Base-by-base conservation (phyloP, 2,329 filamentous ascomycete species). In the Fusarium protoensiforme region DNA sequence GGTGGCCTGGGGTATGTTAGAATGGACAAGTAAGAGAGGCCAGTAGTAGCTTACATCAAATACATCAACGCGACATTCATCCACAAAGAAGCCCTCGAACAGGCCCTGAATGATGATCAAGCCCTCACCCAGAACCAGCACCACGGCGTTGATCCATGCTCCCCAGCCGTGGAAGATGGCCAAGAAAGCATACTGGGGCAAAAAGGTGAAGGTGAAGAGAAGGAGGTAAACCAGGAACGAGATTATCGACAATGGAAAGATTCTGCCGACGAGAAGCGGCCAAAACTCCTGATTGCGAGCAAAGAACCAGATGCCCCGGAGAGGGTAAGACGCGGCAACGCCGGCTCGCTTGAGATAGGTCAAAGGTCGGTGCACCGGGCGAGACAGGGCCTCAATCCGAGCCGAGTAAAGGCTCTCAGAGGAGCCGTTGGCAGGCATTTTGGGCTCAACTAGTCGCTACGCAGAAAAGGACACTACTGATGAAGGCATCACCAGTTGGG, bases 171-270 rank as follows among this genome's bases (percentile, higher is more conserved):
- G 95, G 81, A 98, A 98, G 75, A 98, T 90, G 18, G 93, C 92
- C 24, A 99, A 88, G 78, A 99, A 94, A 2, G 94, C 93, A 64
- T 94, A 94, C 80, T 98, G 94, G 0, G 96, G 96, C 4, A 98
- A 84, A 76, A 97, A 98, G 1, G 94, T 87, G 82, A 96, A 97
- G 14, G 94, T 87, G 82, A 98, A 98, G 22, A 98, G 90, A 22
- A 97, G 86, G n/a, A 92, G 85, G 71, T 98, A 94, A 16, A 98
- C 93, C 63, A 96, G 90, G 16, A 92, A 85, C 0, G 95, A 98
- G 14, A 98, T 92, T 16, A 98, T 85, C 4, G 93, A 89, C 31
- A 97, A 88, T 0, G 96, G 95, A 1, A 98, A 83, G 4, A 99
- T 86, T 18, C 95, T 91, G 27, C 93, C 87, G 65, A 90, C 86